Conservation (phyloP, 139 green algal genomes). For the Coccomyxa sp. region DNA sequence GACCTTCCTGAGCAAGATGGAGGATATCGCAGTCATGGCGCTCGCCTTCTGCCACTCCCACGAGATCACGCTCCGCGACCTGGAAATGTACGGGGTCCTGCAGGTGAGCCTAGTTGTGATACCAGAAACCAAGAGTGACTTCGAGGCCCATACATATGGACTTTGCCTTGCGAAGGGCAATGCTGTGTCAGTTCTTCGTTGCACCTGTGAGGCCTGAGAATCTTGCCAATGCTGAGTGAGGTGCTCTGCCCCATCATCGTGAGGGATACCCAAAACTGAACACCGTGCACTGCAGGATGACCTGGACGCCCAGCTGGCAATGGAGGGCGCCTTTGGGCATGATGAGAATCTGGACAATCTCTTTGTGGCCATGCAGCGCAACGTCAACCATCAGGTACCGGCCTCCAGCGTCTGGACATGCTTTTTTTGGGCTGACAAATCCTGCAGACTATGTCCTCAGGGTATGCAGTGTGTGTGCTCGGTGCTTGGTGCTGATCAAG, state of each 20-base stretch:
- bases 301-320: background rate
- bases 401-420: background rate
- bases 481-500: too few relatives aligned
- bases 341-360: background rate
- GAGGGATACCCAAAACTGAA: too few relatives aligned
- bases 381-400: background rate
- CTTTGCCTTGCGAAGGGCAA: too few relatives aligned
- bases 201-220: too few relatives aligned
- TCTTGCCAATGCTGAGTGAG: too few relatives aligned
- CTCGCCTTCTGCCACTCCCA: constrained; percentile 18
- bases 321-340: background rate
- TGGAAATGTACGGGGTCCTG: constrained; percentile 9
- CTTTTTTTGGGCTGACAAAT: too few relatives aligned
- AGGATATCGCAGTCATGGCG: constrained; percentile 3
- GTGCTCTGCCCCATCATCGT: too few relatives aligned
- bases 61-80: background rate
- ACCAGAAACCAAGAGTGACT: too few relatives aligned
- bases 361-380: background rate
- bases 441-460: too few relatives aligned
- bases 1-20: constrained; percentile 8
- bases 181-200: too few relatives aligned
- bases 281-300: background rate
- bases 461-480: too few relatives aligned
- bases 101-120: background rate
- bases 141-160: too few relatives aligned